Evolutionary conservation across 352 stramenopile species (phyloP).

Genomic region (Pseudoperonospora humuli): DNA sequence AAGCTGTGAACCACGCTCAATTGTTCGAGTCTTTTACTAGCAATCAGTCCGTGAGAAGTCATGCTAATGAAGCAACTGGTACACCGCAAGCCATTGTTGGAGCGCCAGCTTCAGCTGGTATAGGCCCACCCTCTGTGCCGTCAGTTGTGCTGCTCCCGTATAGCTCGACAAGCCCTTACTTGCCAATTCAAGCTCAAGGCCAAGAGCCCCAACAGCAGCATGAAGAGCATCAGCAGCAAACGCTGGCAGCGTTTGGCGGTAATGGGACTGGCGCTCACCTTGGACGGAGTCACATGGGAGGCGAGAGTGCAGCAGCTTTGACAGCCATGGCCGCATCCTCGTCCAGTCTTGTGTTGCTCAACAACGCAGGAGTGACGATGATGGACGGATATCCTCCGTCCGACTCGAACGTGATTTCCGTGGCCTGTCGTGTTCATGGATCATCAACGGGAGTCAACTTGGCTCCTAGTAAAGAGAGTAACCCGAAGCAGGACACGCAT

Average conservation of each 20-base stretch:
- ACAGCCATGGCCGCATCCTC: constrained; percentile 5
- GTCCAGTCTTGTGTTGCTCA: constrained; percentile 15
- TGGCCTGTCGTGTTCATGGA: constrained; percentile 24
- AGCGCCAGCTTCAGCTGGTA: constrained; percentile 1
- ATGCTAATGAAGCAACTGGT: constrained; percentile 2
- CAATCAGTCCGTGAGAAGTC: constrained; percentile 1
- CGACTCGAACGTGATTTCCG: constrained; percentile 19
- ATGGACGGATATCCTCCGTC: background rate
- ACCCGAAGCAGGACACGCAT: background rate
- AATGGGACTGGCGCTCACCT: background rate
- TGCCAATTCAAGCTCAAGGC: constrained; percentile 10
- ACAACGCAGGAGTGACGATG: constrained; percentile 14
- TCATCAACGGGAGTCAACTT: constrained; percentile 6
- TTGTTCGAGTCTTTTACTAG: constrained; percentile 5
- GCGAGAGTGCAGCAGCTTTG: constrained; percentile 13
- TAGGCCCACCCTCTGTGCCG: constrained; percentile 12
- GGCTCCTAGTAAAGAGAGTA: constrained; percentile 1
- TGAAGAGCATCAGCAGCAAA: constrained; percentile 9
- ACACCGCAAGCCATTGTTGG: constrained; percentile 5
- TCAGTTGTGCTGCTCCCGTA: constrained; percentile 31
- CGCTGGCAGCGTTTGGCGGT: constrained; percentile 6
- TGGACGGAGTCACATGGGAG: background rate
- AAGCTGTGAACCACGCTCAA: constrained; percentile 17
- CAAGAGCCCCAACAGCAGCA: constrained; percentile 6
- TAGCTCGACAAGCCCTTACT: constrained; percentile 9